Base-by-base conservation (phyloP, 2,329 filamentous ascomycete genomes). In the Calonectria crousiana region DNA sequence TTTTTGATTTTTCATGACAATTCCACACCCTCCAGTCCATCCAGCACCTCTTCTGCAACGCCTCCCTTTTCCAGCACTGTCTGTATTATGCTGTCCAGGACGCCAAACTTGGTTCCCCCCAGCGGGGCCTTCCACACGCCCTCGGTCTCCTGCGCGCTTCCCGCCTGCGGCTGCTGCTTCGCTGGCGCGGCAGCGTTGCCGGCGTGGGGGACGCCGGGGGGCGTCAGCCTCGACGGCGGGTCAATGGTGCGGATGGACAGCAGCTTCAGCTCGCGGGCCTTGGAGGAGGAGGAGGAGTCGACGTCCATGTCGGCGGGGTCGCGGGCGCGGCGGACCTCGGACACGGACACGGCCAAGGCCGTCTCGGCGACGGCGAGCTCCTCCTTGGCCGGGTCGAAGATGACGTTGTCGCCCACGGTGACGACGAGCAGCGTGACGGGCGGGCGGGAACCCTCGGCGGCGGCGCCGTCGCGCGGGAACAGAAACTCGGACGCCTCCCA, bases 301-400 rank as follows among this genome's bases (percentile, higher is more conserved):
- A 87, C 80, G 6, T 88, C 86, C 83, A 86, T 86, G 44, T 82
- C 83, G 1, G 83, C 82, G 77, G 60, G 76, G 52, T 41, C 64
- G 68, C 69, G 49, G 51, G 62, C 71, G 73, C 51, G 78, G 65
- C 80, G 78, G 41, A 82, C 82, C 78, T 91, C 90, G 20, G 91
- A 91, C 41, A 98, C 90, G 0, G 95, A 98, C 6, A 98, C 91
- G 2, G 96, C 97, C 58, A 98, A 88, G 4, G 97, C 95, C 16
- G 93, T 92, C 81, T 98, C 96, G 1, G 97, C 97, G 5, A 98
- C 96, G 2, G 95, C 95, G 20, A 99, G 92, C 84, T 99, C 97
- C 83, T 98, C 96, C 78, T 93, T 93, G 67, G 92, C 93, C 0
- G 97, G 96, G 83, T 99, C 97, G 86, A 98, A 98, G 77, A 99